These are phyloP conservation scores for Strobilomyces echinocephalus DNA, from an alignment of 768 basidiomycete species.

Conservation along the genomic window DNA sequence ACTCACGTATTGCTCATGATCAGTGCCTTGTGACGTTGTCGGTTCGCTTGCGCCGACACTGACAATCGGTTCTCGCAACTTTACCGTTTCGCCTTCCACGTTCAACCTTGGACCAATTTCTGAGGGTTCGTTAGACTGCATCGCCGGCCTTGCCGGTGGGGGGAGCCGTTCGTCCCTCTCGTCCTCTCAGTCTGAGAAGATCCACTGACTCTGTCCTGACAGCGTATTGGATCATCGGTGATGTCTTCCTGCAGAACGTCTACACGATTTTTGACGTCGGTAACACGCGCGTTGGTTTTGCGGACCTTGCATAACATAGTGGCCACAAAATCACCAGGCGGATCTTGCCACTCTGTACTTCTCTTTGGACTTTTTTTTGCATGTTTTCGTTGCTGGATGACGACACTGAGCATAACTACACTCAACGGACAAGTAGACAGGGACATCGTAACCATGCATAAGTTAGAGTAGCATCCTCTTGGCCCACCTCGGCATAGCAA, in stretches of 20 bases:
- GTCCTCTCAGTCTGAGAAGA: not conserved
- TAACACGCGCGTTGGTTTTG: slow-evolving; percentile 39
- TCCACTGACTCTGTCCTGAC: not conserved
- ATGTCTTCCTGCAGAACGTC: slow-evolving; percentile 32
- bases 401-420: not conserved
- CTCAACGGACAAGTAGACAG: not conserved
- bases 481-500: slow-evolving; percentile 88
- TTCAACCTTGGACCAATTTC: slow-evolving; percentile 42
- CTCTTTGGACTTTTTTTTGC: slow-evolving; percentile 1
- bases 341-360: not conserved
- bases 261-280: slow-evolving; percentile 30
- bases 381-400: not conserved
- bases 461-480: slow-evolving; percentile 65
- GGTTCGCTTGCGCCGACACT: slow-evolving; percentile 30
- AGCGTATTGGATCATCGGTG: slow-evolving; percentile 34
- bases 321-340: not conserved
- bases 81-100: slow-evolving; percentile 31
- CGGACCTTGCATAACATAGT: slow-evolving; percentile 25
- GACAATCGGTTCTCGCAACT: slow-evolving; percentile 36
- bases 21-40: slow-evolving; percentile 32
- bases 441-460: not conserved
- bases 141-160: slow-evolving; percentile 34
- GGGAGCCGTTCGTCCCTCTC: slow-evolving; percentile 17
- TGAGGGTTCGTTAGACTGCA: slow-evolving; percentile 30
- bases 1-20: slow-evolving; percentile 1